Evolutionary conservation across 306 rosid species (phyloP).

Genomic region (Oxytropis ochrocephala): DNA sequence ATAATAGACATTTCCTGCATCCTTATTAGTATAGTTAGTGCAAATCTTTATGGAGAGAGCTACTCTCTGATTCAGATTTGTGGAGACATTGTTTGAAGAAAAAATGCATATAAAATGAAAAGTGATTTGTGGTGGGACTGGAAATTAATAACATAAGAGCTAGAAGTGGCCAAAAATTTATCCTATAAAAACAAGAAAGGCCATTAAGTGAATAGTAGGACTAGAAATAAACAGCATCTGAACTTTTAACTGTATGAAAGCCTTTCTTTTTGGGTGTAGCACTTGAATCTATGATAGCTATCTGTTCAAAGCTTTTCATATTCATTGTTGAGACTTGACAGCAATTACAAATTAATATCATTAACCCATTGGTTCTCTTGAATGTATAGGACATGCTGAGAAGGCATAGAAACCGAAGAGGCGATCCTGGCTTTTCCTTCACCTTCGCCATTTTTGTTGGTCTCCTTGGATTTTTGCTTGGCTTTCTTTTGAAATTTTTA

Average conservation of each 20-base stretch:
- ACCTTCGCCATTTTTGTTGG: conserved; percentile 67
- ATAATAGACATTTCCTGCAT: background rate
- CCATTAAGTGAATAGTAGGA: background rate
- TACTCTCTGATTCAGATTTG: background rate
- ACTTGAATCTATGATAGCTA: background rate
- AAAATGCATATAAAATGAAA: background rate
- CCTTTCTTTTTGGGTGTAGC: background rate
- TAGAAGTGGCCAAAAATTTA: background rate
- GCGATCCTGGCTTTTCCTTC: conserved; percentile 69
- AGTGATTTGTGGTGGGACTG: too few species aligned
- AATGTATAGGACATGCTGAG: conserved; percentile 60
- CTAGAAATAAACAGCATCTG: background rate
- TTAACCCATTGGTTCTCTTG: background rate
- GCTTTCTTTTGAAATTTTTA: conserved; percentile 70
- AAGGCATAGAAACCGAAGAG: conserved; percentile 50
- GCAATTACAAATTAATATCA: background rate
- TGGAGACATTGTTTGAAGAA: background rate
- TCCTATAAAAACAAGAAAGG: background rate
- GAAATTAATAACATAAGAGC: background rate
- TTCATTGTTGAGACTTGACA: background rate
- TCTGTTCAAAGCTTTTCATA: background rate
- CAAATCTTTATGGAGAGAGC: background rate
- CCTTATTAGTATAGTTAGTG: background rate
- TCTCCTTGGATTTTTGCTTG: conserved; percentile 68
- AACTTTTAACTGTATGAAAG: background rate